A percentile compares a stretch with the other conserved stretches of the same genome.
Evolutionary conservation across 805 yeast genomes (phyloP).

Genomic region (Candida broadrunensis): DNA sequence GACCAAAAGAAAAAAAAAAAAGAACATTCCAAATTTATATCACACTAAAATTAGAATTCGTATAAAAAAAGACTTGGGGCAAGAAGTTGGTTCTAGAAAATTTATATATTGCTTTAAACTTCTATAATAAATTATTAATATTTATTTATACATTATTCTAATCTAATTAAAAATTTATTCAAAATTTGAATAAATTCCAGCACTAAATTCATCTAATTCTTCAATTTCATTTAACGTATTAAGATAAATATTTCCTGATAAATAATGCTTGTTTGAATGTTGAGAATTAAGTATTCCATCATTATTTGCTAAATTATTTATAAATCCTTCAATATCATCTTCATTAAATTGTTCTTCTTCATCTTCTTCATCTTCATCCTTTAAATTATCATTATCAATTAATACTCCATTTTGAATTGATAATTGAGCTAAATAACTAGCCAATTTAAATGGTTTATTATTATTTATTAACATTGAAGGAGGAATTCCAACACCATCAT

Average conservation of each 20-base stretch:
- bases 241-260: slow-evolving; percentile 35
- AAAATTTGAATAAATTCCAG: slow-evolving; percentile 84
- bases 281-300: slow-evolving; percentile 3
- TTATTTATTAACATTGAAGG: neutral
- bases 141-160: too few species aligned
- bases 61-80: too few species aligned
- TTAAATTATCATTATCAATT: slow-evolving; percentile 39
- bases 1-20: too few species aligned
- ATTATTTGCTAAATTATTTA: slow-evolving; percentile 5
- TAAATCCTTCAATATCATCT: slow-evolving; percentile 10
- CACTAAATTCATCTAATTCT: slow-evolving; percentile 83
- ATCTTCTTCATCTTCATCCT: slow-evolving; percentile 7
- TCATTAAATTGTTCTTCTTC: neutral
- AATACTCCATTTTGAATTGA: slow-evolving; percentile 62
- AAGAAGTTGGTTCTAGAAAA: too few species aligned
- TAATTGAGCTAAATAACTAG: slow-evolving; percentile 65
- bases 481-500: slow-evolving; percentile 15
- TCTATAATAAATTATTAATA: too few species aligned
- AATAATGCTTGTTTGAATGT: slow-evolving; percentile 11
- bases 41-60: too few species aligned
- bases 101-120: too few species aligned
- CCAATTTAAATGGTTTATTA: slow-evolving; percentile 45
- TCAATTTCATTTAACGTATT: slow-evolving; percentile 39
- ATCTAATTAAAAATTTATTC: too few species aligned
- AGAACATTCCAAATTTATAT: too few species aligned